Conservation (phyloP, 2,329 filamentous ascomycete species). For the Penicillium sp. region DNA sequence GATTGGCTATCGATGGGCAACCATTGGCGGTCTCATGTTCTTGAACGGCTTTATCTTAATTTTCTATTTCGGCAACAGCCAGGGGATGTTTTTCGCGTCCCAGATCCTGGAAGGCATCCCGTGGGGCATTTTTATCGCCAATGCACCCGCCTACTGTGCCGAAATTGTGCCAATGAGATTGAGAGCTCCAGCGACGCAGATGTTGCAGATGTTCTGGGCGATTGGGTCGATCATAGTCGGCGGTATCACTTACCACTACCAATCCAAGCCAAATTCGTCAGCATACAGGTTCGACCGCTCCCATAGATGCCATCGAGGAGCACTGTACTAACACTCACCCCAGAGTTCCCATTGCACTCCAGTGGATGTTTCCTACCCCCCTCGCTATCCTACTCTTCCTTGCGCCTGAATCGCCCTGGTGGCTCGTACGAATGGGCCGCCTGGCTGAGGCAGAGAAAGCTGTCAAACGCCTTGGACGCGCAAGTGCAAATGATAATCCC, state of each 20-base stretch:
- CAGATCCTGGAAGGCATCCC: slow-evolving; percentile 63
- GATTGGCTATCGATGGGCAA: slow-evolving; percentile 63
- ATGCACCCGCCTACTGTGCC: slow-evolving; percentile 61
- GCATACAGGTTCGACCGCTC: slow-evolving; percentile 46
- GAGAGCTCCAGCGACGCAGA: slow-evolving; percentile 59
- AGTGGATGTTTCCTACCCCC: slow-evolving; percentile 60
- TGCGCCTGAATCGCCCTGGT: slow-evolving; percentile 53
- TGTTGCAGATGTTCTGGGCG: slow-evolving; percentile 66
- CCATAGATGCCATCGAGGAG: slow-evolving; percentile 19
- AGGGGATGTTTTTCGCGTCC: slow-evolving; percentile 49
- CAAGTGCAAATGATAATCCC: slow-evolving; percentile 35
- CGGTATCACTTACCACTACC: slow-evolving; percentile 56
- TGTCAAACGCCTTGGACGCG: slow-evolving; percentile 51
- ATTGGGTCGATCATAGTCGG: slow-evolving; percentile 62
- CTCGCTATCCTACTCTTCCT: slow-evolving; percentile 53
- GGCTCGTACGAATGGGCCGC: slow-evolving; percentile 52
- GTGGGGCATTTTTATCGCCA: slow-evolving; percentile 66
- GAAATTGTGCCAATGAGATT: slow-evolving; percentile 62
- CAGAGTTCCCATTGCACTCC: slow-evolving; percentile 55
- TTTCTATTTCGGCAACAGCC: slow-evolving; percentile 49
- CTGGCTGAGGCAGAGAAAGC: slow-evolving; percentile 47
- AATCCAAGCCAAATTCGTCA: slow-evolving; percentile 30
- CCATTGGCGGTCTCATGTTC: slow-evolving; percentile 53
- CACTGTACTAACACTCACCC: slow-evolving; percentile 34
- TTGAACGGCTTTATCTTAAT: slow-evolving; percentile 54